phyloP scores from a whole-genome alignment of 2,329 filamentous ascomycete species.

The Ascochyta pisi region DNA sequence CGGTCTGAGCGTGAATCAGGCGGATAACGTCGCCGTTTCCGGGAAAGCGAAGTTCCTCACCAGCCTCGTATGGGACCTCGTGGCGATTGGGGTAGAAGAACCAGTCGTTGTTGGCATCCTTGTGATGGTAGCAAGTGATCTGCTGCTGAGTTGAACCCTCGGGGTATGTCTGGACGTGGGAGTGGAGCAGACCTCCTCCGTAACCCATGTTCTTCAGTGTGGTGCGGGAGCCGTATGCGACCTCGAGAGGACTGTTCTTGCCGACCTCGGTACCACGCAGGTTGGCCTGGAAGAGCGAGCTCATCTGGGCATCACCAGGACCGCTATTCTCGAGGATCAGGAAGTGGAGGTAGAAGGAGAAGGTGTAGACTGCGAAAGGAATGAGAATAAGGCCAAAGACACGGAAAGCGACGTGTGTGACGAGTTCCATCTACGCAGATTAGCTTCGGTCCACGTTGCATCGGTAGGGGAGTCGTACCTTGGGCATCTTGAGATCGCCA shows the following conservation, averaged over 20 bases:
- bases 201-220: constrained; percentile 99
- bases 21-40: constrained; percentile 80
- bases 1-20: constrained; percentile 92
- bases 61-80: constrained; percentile 74
- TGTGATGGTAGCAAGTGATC: constrained; percentile 99
- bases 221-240: constrained; percentile 85
- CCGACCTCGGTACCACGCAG: constrained; percentile 92
- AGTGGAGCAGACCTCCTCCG: constrained; percentile 93
- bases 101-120: constrained; percentile 99
- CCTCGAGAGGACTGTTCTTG: constrained; percentile 90
- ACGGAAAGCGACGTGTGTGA: constrained; percentile 78
- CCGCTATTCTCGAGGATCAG: constrained; percentile 90
- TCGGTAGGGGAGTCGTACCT: constrained; percentile 55
- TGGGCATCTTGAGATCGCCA: constrained; percentile 89
- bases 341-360: constrained; percentile 96
- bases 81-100: constrained; percentile 94
- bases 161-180: constrained; percentile 93
- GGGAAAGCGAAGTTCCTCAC: constrained; percentile 75
- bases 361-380: constrained; percentile 89
- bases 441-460: constrained; percentile 18
- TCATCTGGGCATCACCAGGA: constrained; percentile 99
- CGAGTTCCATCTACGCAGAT: constrained; percentile 64
- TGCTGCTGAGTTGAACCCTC: constrained; percentile 95
- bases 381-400: constrained; percentile 87
- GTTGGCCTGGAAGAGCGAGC: constrained; percentile 98